phyloP scores from a whole-genome alignment of 768 basidiomycete genomes.

The Grammothele lineata region DNA sequence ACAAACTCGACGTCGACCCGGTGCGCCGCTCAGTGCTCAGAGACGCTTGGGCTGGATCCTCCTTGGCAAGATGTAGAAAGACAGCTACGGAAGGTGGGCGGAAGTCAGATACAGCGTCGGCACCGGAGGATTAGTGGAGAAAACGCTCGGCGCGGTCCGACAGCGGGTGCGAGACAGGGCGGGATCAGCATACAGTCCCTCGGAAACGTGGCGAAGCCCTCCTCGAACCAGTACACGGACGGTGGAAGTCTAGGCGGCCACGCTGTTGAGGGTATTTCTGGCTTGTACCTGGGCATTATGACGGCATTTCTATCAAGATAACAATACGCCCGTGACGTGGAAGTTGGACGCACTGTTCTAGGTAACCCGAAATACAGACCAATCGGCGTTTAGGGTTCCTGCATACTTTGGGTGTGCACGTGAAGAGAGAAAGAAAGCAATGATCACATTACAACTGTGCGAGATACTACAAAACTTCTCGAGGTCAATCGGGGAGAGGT shows the following conservation, averaged over 20 bases:
- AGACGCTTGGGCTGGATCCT: too few species aligned
- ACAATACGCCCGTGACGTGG: too few species aligned
- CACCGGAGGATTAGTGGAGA: slow-evolving; percentile 10
- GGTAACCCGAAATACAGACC: too few species aligned
- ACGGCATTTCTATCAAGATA: too few species aligned
- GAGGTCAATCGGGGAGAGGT: too few species aligned
- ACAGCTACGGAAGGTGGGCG: not conserved
- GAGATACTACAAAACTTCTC: too few species aligned
- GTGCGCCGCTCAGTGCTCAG: too few species aligned
- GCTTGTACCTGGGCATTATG: too few species aligned
- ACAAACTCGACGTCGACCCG: not conserved
- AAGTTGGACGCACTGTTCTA: too few species aligned
- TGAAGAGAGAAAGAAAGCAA: not conserved
- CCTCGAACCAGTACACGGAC: not conserved
- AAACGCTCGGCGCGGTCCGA: slow-evolving; percentile 2
- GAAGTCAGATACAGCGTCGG: not conserved
- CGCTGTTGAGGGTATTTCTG: not conserved
- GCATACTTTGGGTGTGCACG: too few species aligned
- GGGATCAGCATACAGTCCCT: slow-evolving; percentile 4
- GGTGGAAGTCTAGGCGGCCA: slow-evolving; percentile 3
- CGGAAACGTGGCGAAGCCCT: not conserved
- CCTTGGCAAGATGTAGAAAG: too few species aligned
- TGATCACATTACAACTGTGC: not conserved
- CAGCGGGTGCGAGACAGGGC: not conserved
- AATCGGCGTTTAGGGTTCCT: too few species aligned